phyloP scores from a whole-genome alignment of 1,139 yeast species.

The Diutina ranongensis region DNA sequence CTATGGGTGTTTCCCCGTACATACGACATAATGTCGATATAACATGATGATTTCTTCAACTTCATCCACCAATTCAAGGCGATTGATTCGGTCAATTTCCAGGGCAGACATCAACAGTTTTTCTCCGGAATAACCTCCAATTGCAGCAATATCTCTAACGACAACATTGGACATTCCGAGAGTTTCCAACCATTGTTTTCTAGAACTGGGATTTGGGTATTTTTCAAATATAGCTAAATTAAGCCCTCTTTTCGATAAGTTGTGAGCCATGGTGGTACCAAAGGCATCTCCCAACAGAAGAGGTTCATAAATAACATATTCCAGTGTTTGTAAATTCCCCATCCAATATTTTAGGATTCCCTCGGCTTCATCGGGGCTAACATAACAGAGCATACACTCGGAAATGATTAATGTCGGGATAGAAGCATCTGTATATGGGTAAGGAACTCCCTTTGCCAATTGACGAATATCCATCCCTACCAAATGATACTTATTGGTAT shows the following conservation, averaged over 20 bases:
- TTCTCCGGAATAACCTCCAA: slow-evolving; percentile 30
- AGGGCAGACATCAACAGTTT: slow-evolving; percentile 31
- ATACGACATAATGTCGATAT: slow-evolving; percentile 48
- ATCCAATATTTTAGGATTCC: slow-evolving; percentile 35
- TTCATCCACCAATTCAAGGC: slow-evolving; percentile 77
- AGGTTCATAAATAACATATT: slow-evolving; percentile 73
- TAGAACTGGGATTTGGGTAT: slow-evolving; percentile 31
- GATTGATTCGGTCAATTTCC: slow-evolving; percentile 44
- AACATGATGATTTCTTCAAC: slow-evolving; percentile 72
- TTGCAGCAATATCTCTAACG: slow-evolving; percentile 45
- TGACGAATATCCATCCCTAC: slow-evolving; percentile 45
- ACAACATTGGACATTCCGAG: slow-evolving; percentile 16
- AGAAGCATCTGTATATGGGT: slow-evolving; percentile 6
- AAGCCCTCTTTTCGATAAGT: slow-evolving; percentile 62
- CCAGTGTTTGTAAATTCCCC: slow-evolving; percentile 13
- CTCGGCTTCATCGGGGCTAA: slow-evolving; percentile 47
- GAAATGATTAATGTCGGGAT: slow-evolving; percentile 65
- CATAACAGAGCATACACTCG: slow-evolving; percentile 85
- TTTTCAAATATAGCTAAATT: slow-evolving; percentile 42
- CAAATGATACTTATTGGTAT: slow-evolving; percentile 39
- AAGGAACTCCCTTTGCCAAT: slow-evolving; percentile 9
- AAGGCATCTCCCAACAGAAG: slow-evolving; percentile 63
- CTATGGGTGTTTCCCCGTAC: not conserved
- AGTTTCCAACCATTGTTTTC: slow-evolving; percentile 21
- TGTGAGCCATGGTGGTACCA: slow-evolving; percentile 73